A percentile compares a stretch with the other conserved stretches of the same genome.
phyloP scores from a whole-genome alignment of 345 rosid species.

The Isatis tinctoria region DNA sequence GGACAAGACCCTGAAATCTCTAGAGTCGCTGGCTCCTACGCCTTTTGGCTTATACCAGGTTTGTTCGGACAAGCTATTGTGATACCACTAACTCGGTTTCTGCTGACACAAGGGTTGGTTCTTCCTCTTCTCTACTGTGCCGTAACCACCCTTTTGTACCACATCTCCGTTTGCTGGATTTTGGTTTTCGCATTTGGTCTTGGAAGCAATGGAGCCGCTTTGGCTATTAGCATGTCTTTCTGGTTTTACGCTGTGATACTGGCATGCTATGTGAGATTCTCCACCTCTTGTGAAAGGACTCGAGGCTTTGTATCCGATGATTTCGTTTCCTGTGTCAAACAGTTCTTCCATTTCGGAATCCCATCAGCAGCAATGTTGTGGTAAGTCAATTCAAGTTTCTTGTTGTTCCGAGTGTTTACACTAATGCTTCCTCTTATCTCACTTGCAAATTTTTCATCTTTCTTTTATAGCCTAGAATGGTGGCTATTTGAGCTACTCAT shows the following conservation, averaged over 20 bases:
- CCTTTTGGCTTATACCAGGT: conserved; percentile 21
- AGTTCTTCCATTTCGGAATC: conserved; percentile 37
- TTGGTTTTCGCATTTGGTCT: conserved; percentile 10
- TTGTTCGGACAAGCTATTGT: conserved; percentile 22
- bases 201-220: conserved; percentile 40
- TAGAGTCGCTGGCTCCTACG: conserved; percentile 19
- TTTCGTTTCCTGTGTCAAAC: conserved; percentile 19
- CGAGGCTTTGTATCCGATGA: conserved; percentile 4
- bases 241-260: conserved; percentile 44
- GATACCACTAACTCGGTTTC: conserved; percentile 22
- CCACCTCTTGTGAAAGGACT: conserved; percentile 38
- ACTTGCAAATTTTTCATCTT: too few relatives aligned
- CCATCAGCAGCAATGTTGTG: conserved; percentile 53
- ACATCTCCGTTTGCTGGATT: conserved; percentile 14
- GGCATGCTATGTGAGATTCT: conserved; percentile 34
- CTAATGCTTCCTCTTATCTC: too few relatives aligned
- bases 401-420: neutral
- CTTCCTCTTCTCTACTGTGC: conserved; percentile 11
- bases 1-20: conserved; percentile 32
- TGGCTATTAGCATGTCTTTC: conserved; percentile 41
- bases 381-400: conserved; percentile 21
- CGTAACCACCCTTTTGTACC: conserved; percentile 19
- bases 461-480: neutral
- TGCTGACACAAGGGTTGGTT: conserved; percentile 25
- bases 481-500: conserved; percentile 37